These are phyloP conservation scores for Annulohypoxylon stygium DNA, from an alignment of 495 filamentous ascomycete genomes.

Conservation along the genomic window DNA sequence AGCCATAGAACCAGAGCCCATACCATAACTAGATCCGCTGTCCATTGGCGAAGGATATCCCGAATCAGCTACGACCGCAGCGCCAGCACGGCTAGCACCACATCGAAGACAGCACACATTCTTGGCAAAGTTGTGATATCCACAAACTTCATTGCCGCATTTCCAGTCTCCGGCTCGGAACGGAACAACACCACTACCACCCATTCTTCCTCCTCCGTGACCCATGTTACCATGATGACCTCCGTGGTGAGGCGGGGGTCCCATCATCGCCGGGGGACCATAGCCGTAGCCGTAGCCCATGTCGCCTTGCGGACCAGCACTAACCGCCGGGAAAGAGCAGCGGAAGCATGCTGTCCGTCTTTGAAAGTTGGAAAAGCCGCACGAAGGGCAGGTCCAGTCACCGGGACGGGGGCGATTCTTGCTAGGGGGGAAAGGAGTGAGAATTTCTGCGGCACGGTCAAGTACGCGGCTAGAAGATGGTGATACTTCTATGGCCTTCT, in stretches of 20 bases:
- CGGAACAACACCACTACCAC: conserved; percentile 88
- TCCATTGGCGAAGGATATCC: conserved; percentile 94
- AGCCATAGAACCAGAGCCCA: conserved; percentile 82
- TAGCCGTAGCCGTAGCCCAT: conserved; percentile 81
- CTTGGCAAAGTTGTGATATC: conserved; percentile 99
- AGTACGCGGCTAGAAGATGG: conserved; percentile 95
- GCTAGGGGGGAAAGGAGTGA: conserved; percentile 96
- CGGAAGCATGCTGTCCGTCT: conserved; percentile 98
- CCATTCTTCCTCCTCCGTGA: conserved; percentile 77
- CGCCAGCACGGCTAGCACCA: conserved; percentile 91
- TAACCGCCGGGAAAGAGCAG: conserved; percentile 95
- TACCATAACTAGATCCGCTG: conserved; percentile 80
- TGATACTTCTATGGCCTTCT: conserved; percentile 98
- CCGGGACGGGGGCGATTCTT: conserved; percentile 98
- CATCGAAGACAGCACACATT: conserved; percentile 98
- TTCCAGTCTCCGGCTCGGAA: conserved; percentile 99
- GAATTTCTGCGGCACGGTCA: conserved; percentile 92
- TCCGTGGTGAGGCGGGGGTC: conserved; percentile 83
- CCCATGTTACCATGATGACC: conserved; percentile 80
- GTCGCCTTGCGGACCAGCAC: conserved; percentile 77
- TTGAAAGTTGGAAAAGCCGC: conserved; percentile 94
- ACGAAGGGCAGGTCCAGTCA: conserved; percentile 99
- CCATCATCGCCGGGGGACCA: conserved; percentile 79
- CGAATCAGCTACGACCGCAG: conserved; percentile 92
- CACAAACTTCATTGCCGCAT: conserved; percentile 96